Evolutionary conservation across 202 grass and related monocot species (phyloP).

Genomic region (Dendrocalamus latiflorus): DNA sequence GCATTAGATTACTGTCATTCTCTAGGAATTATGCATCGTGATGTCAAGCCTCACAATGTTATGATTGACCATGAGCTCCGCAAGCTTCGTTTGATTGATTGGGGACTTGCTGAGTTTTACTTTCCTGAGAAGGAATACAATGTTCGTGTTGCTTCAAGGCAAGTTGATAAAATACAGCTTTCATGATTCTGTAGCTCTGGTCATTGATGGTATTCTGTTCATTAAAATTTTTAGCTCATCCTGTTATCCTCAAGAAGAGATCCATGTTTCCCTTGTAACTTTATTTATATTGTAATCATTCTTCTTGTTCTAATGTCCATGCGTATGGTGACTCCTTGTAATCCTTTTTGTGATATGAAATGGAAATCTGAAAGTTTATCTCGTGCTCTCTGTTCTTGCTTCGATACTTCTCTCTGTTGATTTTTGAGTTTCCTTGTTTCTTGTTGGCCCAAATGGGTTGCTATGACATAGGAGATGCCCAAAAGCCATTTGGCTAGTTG

Average conservation of each 20-base stretch:
- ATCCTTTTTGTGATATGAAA: too few species aligned
- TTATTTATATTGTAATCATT: not conserved
- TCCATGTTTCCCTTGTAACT: not conserved
- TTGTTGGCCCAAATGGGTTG: too few species aligned
- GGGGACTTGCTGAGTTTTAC: conserved; percentile 84
- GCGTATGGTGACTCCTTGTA: too few species aligned
- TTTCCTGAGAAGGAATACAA: conserved; percentile 76
- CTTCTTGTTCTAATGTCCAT: too few species aligned
- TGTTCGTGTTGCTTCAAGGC: conserved; percentile 80
- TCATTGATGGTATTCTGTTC: not conserved
- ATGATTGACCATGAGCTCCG: conserved; percentile 82
- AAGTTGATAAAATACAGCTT: conserved; percentile 19
- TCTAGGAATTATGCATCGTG: conserved; percentile 85
- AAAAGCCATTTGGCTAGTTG: too few species aligned
- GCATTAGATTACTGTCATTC: conserved; percentile 80
- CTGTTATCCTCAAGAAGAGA: not conserved
- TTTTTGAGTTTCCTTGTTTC: too few species aligned
- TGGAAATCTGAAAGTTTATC: too few species aligned
- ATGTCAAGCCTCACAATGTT: conserved; percentile 85
- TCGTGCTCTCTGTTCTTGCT: too few species aligned
- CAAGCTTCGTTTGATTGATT: conserved; percentile 77
- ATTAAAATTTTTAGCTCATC: not conserved
- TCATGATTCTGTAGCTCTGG: not conserved
- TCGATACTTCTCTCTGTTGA: too few species aligned
- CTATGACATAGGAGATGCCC: too few species aligned